Evolutionary conservation across 345 rosid genomes (phyloP).

Genomic region (Gossypium rotundifolium): DNA sequence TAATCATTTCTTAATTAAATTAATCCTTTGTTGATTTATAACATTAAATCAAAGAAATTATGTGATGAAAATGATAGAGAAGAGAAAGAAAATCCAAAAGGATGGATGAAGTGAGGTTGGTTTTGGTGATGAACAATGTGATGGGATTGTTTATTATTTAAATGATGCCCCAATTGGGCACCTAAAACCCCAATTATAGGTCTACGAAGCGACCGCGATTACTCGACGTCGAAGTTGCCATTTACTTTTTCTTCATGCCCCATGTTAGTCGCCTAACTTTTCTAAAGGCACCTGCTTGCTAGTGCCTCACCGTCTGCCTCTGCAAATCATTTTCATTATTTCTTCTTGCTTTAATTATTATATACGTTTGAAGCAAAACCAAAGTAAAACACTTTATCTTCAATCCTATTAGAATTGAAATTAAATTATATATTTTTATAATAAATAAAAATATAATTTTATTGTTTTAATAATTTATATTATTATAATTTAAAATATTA

Average conservation of each 20-base stretch:
- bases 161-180: not conserved
- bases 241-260: conserved; percentile 3
- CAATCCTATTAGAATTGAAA: too few relatives aligned
- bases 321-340: not conserved
- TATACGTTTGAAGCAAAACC: not conserved
- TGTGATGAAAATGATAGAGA: too few relatives aligned
- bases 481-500: too few relatives aligned
- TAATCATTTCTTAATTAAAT: too few relatives aligned
- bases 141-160: not conserved
- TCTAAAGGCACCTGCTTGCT: not conserved
- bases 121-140: not conserved
- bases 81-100: too few relatives aligned
- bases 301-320: not conserved
- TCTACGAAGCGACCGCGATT: conserved; percentile 38
- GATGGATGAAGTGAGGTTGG: not conserved
- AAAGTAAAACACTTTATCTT: not conserved
- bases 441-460: too few relatives aligned
- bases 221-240: conserved; percentile 42
- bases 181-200: conserved; percentile 5
- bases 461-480: too few relatives aligned
- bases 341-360: not conserved
- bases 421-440: too few relatives aligned
- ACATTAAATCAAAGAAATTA: too few relatives aligned
- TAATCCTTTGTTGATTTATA: too few relatives aligned
- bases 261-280: not conserved